Percentiles rank a stretch among this genome's conserved stretches.
Conservation (phyloP, 768 basidiomycete species). For the Strobilomyces dryophilus region DNA sequence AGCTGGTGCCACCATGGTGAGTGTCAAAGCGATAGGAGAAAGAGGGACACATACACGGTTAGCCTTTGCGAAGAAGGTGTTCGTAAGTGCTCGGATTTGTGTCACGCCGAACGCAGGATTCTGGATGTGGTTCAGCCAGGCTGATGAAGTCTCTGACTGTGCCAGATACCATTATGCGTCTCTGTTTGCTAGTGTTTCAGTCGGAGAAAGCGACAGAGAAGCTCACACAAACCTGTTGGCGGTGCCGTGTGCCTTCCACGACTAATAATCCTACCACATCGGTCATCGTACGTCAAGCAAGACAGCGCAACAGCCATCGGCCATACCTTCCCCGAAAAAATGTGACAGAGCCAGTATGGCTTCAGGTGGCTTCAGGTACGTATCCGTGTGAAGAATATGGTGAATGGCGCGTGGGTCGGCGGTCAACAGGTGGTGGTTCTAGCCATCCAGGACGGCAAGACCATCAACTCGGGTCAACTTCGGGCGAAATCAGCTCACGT, state of each 20-base stretch:
- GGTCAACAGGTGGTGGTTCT: slow-evolving; percentile 46
- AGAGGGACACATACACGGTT: not conserved
- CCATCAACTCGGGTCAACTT: not conserved
- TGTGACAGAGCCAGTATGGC: slow-evolving; percentile 34
- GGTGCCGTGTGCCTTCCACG: slow-evolving; percentile 39
- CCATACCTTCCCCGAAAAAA: slow-evolving; percentile 39
- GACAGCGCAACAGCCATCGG: not conserved
- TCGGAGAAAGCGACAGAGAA: not conserved
- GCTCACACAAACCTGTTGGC: slow-evolving; percentile 33
- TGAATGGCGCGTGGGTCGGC: slow-evolving; percentile 59
- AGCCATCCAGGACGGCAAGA: not conserved
- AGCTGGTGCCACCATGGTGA: slow-evolving; percentile 24
- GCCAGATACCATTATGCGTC: slow-evolving; percentile 29
- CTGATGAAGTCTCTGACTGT: not conserved
- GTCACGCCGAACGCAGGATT: slow-evolving; percentile 64
- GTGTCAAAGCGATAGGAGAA: not conserved
- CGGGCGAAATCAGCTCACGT: slow-evolving; percentile 31
- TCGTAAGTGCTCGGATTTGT: slow-evolving; percentile 54
- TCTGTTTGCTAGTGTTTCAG: slow-evolving; percentile 4
- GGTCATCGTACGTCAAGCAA: not conserved
- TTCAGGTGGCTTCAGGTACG: slow-evolving; percentile 53
- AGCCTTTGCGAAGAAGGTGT: slow-evolving; percentile 55
- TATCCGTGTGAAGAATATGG: slow-evolving; percentile 55
- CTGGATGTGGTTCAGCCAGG: slow-evolving; percentile 22
- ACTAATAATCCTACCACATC: slow-evolving; percentile 41